Base-by-base conservation (phyloP, 352 stramenopile species). In the Pilasporangium apinafurcum region DNA sequence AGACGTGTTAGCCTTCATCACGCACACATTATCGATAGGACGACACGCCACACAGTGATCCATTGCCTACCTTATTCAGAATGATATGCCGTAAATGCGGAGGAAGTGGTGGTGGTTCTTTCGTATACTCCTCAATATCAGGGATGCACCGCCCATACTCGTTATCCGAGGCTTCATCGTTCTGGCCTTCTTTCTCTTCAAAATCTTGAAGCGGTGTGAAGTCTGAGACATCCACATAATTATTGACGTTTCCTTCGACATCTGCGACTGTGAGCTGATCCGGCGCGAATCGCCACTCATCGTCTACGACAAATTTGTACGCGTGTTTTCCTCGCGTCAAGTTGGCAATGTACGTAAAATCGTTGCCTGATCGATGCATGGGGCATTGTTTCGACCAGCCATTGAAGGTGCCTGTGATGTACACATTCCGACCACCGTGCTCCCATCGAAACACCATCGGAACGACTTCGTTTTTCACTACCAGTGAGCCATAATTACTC, bases 261-360 rank as follows among this genome's bases (percentile, higher is more conserved):
- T 99, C 97, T 8, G 96, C 96, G 24, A 99, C 96, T 4, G 96
- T 99, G 30, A 97, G 95, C 58, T 93, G 81, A 37, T 95, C 84
- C 3, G 90, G 89, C 13, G 90, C 86, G 44, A 96, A 97, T 24
- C 96, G 82, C 97, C 97, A 99, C 69, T 99, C 96, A 53, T 99
- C 96, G 59, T 99, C 97, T 21, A 99, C 97, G 46, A 99, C 98
- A 61, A 99, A 99, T 80, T 99, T 99, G 72, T 98, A 99, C 48
- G 96, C 96, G 71, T 99, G 96, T 61, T 99, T 99, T 4, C 96
- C 96, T 8, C 80, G 72, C 43, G 81, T 90, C 27, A 99, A 78
- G 66, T 98, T 98, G 53, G 97, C 95, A 67, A 99, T 99, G 75
- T 99, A 99, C 32, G 96, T 99, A 60, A 99, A 99, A 65, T 99